phyloP scores from a whole-genome alignment of 208 protist genomes.

The Leishmania lainsoni region DNA sequence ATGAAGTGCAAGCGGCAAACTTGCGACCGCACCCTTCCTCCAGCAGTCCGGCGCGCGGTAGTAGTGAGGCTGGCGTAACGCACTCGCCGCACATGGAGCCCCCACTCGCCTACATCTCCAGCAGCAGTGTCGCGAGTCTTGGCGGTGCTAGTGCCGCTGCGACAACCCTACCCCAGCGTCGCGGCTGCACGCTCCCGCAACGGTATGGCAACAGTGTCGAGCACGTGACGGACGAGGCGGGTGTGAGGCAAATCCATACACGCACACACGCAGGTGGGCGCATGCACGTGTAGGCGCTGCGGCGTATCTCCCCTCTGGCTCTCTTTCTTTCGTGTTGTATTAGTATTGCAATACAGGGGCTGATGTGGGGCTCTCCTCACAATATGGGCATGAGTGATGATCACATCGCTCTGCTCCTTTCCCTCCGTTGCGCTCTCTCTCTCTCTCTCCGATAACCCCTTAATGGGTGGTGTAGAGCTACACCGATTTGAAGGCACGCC shows the following conservation, averaged over 20 bases:
- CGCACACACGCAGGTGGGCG: background rate
- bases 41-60: background rate
- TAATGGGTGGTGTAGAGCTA: background rate
- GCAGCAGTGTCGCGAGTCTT: background rate
- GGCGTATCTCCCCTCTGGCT: background rate
- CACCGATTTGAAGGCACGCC: background rate
- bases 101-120: background rate
- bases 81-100: background rate
- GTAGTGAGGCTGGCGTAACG: background rate
- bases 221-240: background rate
- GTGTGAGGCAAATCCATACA: background rate
- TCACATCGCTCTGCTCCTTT: background rate
- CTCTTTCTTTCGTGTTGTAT: too few relatives aligned
- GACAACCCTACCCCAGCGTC: background rate
- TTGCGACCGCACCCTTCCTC: background rate
- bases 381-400: background rate
- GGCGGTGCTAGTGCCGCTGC: background rate
- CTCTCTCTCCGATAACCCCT: background rate
- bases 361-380: background rate
- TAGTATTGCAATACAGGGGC: background rate
- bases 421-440: background rate
- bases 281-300: background rate
- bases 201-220: background rate
- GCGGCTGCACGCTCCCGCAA: background rate
- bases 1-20: background rate